Evolutionary conservation across 2,329 filamentous ascomycete genomes (phyloP).

Genomic region (Hymenoscyphus occultus): DNA sequence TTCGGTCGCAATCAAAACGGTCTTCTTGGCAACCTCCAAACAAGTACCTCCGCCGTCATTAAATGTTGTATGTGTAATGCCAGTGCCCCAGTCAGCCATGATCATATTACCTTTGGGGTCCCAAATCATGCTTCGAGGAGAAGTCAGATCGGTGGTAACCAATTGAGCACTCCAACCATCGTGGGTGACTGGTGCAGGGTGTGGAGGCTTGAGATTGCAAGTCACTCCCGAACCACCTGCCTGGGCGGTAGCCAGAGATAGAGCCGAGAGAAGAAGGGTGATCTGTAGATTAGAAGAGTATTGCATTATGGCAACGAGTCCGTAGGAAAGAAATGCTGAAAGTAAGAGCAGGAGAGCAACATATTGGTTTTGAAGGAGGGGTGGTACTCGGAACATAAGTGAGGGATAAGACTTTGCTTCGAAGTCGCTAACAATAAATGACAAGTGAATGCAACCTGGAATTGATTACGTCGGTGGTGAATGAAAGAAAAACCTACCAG

Average conservation of each 20-base stretch:
- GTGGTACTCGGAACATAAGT: neutral
- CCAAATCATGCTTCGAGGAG: slow-evolving; percentile 34
- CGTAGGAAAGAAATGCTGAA: neutral
- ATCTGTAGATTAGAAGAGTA: slow-evolving; percentile 8
- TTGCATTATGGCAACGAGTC: slow-evolving; percentile 14
- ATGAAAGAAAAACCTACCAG: too few relatives aligned
- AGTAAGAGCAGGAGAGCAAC: neutral
- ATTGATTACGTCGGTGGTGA: too few relatives aligned
- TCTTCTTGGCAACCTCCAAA: slow-evolving; percentile 26
- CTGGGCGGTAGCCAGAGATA: slow-evolving; percentile 4
- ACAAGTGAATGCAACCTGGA: too few relatives aligned
- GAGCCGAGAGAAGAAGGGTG: slow-evolving; percentile 9
- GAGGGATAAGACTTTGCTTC: neutral
- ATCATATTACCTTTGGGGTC: slow-evolving; percentile 35
- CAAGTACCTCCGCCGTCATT: slow-evolving; percentile 28
- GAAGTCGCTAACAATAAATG: neutral
- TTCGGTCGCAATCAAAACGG: slow-evolving; percentile 16
- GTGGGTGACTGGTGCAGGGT: slow-evolving; percentile 25
- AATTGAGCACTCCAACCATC: slow-evolving; percentile 34
- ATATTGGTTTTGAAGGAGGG: neutral
- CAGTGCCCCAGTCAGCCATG: slow-evolving; percentile 31
- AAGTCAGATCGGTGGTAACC: slow-evolving; percentile 27
- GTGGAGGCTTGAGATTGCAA: slow-evolving; percentile 23
- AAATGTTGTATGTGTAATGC: slow-evolving; percentile 31
- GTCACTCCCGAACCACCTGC: slow-evolving; percentile 6